Base-by-base conservation (phyloP, 352 stramenopile genomes). In the Globisporangium splendens region DNA sequence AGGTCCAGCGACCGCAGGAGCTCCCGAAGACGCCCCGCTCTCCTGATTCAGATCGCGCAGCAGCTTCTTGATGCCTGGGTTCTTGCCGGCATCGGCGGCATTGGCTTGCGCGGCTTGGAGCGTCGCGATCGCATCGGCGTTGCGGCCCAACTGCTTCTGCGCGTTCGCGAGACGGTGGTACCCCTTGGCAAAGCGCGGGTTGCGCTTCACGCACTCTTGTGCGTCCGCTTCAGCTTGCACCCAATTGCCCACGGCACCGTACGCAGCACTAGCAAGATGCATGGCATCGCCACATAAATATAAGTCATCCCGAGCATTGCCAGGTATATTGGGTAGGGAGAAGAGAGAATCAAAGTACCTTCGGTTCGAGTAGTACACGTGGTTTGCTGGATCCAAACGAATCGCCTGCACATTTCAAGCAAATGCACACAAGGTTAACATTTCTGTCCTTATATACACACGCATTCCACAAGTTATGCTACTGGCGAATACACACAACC, bases 291-390 rank as follows among this genome's bases (percentile, higher is more conserved):
- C 14, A 47, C 46, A 35, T 8, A 24, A n/a, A n/a, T 24, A 22
- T 8, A 55, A 55, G 1, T 6, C 47, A n/a, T 42, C 17, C 28
- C 5, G 24, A 2, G 24, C 24, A 31, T 31, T 31, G 24, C 2
- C 24, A 31, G 24, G 24, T 31, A 31, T 31, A 31, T 6, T 2
- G 5, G 5, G 43, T 48, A 44, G 24, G 10, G 17, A 44, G 13
- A 39, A 54, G 3, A 17, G 46, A 49, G 11, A 18, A 31, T 17
- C 1, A 15, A 49, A 53, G 24, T 21, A 89, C 78, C 78, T 89
- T 56, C 79, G 70, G 66, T 93, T 93, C 28, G 84, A 93, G 70
- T 93, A 93, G 68, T 91, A 93, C 47, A 93, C 80, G 69, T 85
- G 75, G 65, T 86, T 93, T 35, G 78, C 71, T 11, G 84, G 73